These are phyloP conservation scores for Flaveria floridana DNA, from an alignment of 140 eudicot species.

Conservation along the genomic window DNA sequence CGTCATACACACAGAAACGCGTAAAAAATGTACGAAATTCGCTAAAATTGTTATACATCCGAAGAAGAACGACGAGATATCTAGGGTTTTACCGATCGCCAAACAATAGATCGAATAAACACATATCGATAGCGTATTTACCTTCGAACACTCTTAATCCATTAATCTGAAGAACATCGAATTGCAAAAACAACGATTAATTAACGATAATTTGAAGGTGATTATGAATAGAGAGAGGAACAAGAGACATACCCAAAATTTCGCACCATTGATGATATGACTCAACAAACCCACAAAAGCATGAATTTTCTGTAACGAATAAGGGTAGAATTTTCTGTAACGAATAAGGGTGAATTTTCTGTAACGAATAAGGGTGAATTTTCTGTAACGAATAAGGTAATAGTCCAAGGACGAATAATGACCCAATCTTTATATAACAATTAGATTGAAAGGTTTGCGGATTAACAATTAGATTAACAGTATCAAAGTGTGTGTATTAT, in stretches of 20 bases:
- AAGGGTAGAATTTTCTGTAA: too few relatives aligned
- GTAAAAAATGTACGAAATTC: slow-evolving; percentile 20
- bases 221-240: slow-evolving; percentile 38
- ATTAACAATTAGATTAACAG: too few relatives aligned
- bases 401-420: too few relatives aligned
- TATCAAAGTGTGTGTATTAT: too few relatives aligned
- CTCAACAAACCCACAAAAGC: slow-evolving; percentile 40
- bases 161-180: slow-evolving; percentile 22
- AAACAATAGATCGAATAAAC: slow-evolving; percentile 24
- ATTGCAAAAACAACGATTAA: slow-evolving; percentile 17
- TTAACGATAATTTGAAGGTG: slow-evolving; percentile 24
- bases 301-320: background rate
- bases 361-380: too few relatives aligned
- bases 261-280: slow-evolving; percentile 37
- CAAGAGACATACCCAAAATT: slow-evolving; percentile 47
- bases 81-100: slow-evolving; percentile 51
- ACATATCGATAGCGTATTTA: slow-evolving; percentile 29
- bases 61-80: slow-evolving; percentile 33
- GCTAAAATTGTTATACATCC: slow-evolving; percentile 11
- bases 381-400: too few relatives aligned
- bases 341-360: too few relatives aligned
- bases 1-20: slow-evolving; percentile 20
- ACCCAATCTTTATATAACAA: too few relatives aligned
- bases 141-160: slow-evolving; percentile 36
- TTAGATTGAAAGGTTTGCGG: too few relatives aligned